Evolutionary conservation across 331 rosid species (phyloP).

Genomic region (Quercus phellos): DNA sequence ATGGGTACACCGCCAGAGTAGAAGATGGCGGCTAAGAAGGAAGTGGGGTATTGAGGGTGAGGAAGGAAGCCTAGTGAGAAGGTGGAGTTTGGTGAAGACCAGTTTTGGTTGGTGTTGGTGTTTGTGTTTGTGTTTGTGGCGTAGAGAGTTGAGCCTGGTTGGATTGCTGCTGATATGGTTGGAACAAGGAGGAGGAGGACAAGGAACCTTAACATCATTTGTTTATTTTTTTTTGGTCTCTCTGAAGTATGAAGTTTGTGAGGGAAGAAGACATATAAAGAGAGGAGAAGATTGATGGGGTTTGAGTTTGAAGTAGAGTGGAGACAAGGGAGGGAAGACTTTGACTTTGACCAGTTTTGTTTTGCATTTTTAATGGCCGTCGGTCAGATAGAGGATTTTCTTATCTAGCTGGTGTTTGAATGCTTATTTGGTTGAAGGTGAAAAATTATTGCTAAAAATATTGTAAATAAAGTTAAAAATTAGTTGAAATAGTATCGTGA

Average conservation of each 20-base stretch:
- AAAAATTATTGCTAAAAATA: too few species aligned
- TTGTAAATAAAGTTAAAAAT: too few species aligned
- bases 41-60: conserved; percentile 40
- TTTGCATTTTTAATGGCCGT: too few species aligned
- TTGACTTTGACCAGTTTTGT: too few species aligned
- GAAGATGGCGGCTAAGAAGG: conserved; percentile 47
- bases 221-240: too few species aligned
- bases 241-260: too few species aligned
- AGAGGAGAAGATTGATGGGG: background rate
- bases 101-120: background rate
- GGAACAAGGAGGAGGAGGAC: background rate
- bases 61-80: conserved; percentile 54
- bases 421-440: fast-evolving
- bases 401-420: fast-evolving
- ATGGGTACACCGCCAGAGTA: conserved; percentile 45
- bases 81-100: conserved; percentile 39
- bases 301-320: too few species aligned
- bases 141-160: conserved; percentile 46
- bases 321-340: too few species aligned
- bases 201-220: background rate
- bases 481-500: too few species aligned
- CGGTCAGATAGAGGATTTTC: too few species aligned
- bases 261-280: too few species aligned
- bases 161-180: conserved; percentile 14
- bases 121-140: conserved; percentile 35